phyloP scores from a whole-genome alignment of 2,329 filamentous ascomycete species.

The Cadophora sp. region DNA sequence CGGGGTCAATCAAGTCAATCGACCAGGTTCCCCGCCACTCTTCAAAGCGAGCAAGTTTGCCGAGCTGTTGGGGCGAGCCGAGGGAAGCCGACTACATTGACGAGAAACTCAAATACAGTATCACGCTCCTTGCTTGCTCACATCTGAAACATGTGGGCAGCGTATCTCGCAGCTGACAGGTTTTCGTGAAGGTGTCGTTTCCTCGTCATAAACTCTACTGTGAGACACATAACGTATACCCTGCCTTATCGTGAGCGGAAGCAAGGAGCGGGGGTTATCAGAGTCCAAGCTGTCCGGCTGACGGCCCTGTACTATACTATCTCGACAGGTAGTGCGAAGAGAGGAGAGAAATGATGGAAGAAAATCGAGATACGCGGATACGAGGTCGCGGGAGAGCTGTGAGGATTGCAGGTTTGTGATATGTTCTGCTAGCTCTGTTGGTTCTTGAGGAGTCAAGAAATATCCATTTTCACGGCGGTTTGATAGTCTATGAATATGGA shows the following conservation, averaged over 20 bases:
- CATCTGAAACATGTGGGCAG: too few relatives aligned
- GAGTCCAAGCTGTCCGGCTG: neutral
- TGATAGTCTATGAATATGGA: neutral
- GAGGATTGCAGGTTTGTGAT: slow-evolving; percentile 9
- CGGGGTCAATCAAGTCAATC: too few relatives aligned
- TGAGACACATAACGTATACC: too few relatives aligned
- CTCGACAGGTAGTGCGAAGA: neutral
- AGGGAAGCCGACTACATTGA: neutral
- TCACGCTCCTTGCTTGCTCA: too few relatives aligned
- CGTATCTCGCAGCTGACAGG: neutral
- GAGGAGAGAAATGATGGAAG: neutral
- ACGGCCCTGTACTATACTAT: too few relatives aligned
- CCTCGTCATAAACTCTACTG: neutral
- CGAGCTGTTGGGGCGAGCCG: neutral
- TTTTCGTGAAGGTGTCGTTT: neutral
- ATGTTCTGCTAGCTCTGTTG: neutral
- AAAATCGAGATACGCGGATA: neutral
- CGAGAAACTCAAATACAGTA: too few relatives aligned
- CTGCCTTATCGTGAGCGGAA: neutral
- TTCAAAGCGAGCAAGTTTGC: too few relatives aligned
- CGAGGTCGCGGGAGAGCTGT: neutral
- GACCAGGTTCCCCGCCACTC: neutral
- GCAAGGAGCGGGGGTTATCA: neutral
- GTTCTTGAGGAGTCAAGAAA: neutral
- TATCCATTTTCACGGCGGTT: too few relatives aligned